phyloP scores from a whole-genome alignment of 2,329 filamentous ascomycete genomes.

The Gaeumannomyces sp. region DNA sequence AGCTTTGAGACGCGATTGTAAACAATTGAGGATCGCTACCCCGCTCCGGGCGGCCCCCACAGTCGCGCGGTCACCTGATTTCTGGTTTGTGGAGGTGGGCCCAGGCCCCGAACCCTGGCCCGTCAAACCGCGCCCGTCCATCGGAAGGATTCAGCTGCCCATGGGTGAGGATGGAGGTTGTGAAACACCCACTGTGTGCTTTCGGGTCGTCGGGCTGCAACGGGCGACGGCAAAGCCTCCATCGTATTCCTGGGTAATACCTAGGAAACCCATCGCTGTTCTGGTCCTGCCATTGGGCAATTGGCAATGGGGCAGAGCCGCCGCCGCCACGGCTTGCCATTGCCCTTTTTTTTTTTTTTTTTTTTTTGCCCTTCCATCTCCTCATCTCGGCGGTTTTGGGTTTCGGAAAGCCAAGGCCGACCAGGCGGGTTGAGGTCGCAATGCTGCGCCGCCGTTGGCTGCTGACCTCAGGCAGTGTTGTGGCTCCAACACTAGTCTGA shows the following conservation, averaged over 20 bases:
- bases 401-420: background rate
- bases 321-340: no score
- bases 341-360: background rate
- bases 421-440: background rate
- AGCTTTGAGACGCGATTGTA: constrained; percentile 7
- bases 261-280: background rate
- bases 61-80: constrained; percentile 10
- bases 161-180: background rate
- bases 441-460: background rate
- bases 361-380: background rate
- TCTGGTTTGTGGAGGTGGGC: background rate
- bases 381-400: background rate
- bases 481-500: background rate
- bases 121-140: background rate
- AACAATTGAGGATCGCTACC: constrained; percentile 4
- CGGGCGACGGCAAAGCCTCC: background rate
- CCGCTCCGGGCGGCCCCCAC: background rate
- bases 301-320: background rate
- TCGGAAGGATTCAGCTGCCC: background rate
- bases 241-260: background rate
- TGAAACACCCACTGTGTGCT: constrained; percentile 1
- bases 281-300: background rate
- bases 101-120: background rate
- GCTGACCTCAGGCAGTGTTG: background rate
- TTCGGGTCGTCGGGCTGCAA: background rate